phyloP scores from a whole-genome alignment of 768 basidiomycete genomes.

The Podaxis mareebaensis region DNA sequence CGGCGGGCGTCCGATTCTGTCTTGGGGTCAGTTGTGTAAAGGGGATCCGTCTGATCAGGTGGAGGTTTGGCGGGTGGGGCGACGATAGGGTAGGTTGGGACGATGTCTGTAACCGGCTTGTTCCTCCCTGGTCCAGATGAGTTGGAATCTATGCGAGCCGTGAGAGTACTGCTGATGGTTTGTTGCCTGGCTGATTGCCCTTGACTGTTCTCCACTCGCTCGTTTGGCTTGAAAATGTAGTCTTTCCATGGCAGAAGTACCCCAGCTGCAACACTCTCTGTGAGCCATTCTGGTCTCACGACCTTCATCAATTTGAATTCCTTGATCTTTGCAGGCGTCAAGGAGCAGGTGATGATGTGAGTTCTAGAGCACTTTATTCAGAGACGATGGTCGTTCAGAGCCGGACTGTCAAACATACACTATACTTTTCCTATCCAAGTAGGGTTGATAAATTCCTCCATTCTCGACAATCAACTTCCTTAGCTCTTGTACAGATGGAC shows the following conservation, averaged over 20 bases:
- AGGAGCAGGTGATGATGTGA: slow-evolving; percentile 87
- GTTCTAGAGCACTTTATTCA: slow-evolving; percentile 49
- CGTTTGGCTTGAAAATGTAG: slow-evolving; percentile 59
- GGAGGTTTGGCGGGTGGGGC: neutral
- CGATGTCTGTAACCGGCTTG: neutral
- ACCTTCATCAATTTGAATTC: slow-evolving; percentile 93
- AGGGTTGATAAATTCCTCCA: slow-evolving; percentile 83
- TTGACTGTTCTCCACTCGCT: slow-evolving; percentile 50
- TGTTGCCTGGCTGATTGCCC: slow-evolving; percentile 43
- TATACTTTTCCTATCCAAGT: slow-evolving; percentile 74
- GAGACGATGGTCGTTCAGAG: neutral
- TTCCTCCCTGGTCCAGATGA: neutral
- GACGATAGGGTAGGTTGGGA: neutral
- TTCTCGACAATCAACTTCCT: slow-evolving; percentile 77
- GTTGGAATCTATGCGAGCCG: neutral
- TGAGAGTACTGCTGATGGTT: slow-evolving; percentile 22
- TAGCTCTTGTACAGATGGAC: slow-evolving; percentile 83
- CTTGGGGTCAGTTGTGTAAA: slow-evolving; percentile 41
- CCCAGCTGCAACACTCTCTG: slow-evolving; percentile 71
- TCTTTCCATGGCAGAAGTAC: slow-evolving; percentile 78
- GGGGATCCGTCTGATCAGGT: slow-evolving; percentile 26
- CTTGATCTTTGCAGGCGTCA: slow-evolving; percentile 86
- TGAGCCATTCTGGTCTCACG: slow-evolving; percentile 85
- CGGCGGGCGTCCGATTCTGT: slow-evolving; percentile 43
- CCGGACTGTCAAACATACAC: slow-evolving; percentile 49